Conservation (phyloP, 768 basidiomycete genomes). For the Obba rivulosa region DNA sequence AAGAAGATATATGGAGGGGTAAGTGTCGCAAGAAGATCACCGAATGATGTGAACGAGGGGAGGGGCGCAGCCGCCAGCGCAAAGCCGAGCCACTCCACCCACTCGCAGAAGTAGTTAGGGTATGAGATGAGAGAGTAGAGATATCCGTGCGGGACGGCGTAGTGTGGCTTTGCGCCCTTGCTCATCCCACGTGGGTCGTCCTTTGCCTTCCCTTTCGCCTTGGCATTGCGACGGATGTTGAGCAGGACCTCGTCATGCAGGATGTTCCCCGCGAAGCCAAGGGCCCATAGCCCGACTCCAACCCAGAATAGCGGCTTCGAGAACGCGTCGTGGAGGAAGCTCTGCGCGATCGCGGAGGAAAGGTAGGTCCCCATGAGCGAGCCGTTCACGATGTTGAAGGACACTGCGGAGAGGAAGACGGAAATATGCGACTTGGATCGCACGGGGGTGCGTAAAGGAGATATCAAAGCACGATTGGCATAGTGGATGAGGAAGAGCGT, state of each 20-base stretch:
- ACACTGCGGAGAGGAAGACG: slow-evolving; percentile 48
- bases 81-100: slow-evolving; percentile 91
- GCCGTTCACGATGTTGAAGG: slow-evolving; percentile 75
- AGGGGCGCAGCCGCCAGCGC: slow-evolving; percentile 66
- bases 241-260: slow-evolving; percentile 88
- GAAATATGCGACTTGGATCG: slow-evolving; percentile 70
- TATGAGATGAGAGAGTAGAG: slow-evolving; percentile 78
- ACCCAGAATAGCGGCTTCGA: slow-evolving; percentile 48
- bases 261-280: slow-evolving; percentile 76
- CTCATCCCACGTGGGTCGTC: slow-evolving; percentile 27
- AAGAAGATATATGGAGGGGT: slow-evolving; percentile 83
- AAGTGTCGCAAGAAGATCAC: slow-evolving; percentile 33
- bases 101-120: slow-evolving; percentile 94
- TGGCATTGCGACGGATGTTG: slow-evolving; percentile 67
- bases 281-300: slow-evolving; percentile 61
- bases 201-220: slow-evolving; percentile 24
- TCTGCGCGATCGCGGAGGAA: slow-evolving; percentile 46
- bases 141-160: slow-evolving; percentile 75
- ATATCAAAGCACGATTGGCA: slow-evolving; percentile 74
- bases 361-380: slow-evolving; percentile 66
- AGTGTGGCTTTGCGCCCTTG: slow-evolving; percentile 42
- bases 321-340: slow-evolving; percentile 33
- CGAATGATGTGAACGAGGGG: slow-evolving; percentile 27
- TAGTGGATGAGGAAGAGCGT: slow-evolving; percentile 72
- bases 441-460: slow-evolving; percentile 74